These are phyloP conservation scores for Claviceps capensis DNA, from an alignment of 2,329 filamentous ascomycete genomes.

Conservation along the genomic window DNA sequence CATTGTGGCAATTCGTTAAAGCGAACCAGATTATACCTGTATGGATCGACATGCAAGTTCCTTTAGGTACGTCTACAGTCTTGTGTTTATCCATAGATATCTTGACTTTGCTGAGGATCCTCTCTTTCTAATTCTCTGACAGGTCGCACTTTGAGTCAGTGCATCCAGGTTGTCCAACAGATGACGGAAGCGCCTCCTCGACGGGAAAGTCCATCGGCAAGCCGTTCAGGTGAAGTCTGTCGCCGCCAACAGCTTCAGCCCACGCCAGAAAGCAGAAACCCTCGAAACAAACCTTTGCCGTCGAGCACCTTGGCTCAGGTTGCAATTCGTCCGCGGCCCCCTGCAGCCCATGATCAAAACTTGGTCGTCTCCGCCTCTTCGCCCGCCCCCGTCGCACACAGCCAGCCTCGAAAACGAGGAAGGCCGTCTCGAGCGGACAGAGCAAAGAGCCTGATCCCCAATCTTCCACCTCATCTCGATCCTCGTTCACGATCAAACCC, in stretches of 20 bases:
- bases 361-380: neutral
- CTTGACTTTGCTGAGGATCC: neutral
- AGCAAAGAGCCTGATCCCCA: conserved; percentile 17
- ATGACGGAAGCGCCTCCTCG: conserved; percentile 19
- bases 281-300: conserved; percentile 1
- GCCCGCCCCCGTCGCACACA: neutral
- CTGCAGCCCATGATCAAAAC: conserved; percentile 4
- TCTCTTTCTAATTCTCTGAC: neutral
- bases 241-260: neutral
- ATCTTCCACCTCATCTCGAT: conserved; percentile 20
- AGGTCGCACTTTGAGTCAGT: conserved; percentile 36
- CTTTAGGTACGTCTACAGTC: conserved; percentile 24
- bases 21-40: conserved; percentile 26
- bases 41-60: conserved; percentile 36
- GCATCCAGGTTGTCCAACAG: conserved; percentile 25
- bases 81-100: neutral
- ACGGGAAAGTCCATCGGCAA: conserved; percentile 23
- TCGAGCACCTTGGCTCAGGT: neutral
- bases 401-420: conserved; percentile 27
- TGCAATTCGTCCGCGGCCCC: conserved; percentile 14
- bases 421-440: conserved; percentile 32
- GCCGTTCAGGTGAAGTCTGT: conserved; percentile 19
- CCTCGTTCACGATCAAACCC: conserved; percentile 13
- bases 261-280: neutral
- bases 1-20: conserved; percentile 34